Base-by-base conservation (phyloP, 2,329 filamentous ascomycete species). In the Rugonectria rugulosa region DNA sequence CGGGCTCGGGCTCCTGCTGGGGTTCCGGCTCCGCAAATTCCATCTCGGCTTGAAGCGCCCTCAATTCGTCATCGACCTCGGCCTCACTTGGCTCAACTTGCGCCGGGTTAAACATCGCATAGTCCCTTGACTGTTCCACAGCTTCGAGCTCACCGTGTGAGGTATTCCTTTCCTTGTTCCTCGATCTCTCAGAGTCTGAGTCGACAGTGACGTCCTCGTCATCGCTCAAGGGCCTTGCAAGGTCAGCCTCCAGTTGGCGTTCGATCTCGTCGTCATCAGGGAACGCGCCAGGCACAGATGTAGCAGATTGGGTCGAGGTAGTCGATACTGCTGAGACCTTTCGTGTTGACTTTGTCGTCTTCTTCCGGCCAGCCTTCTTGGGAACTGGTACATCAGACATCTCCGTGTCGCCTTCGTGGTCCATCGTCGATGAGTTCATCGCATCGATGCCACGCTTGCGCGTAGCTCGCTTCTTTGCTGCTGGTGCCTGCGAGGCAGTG, bases 261-360 rank as follows among this genome's bases (percentile, higher is more conserved):
- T 91, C 86, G 31, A 90, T 81, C 59, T 89, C 87, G 2, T 86
- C 83, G 57, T 90, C 86, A 50, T 85, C 79, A 0, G 82, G 81
- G 10, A 83, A 72, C 5, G 72, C 72, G 14, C 73, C 73, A n/a
- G 77, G 67, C 5, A 75, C 70, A 4, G 66, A 69, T 29, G 69
- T 68, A 5, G 76, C 54, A 2, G 83, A 81, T 24, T 76, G 73
- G 27, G 79, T 80, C 2, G 83, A 82, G 19, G 77, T 73, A 14
- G 81, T 81, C 2, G 84, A 82, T 27, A 77, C 70, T 20, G 80
- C 78, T 2, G 85, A 87, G 2, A 69, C 62, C 21, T 71, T 70
- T 44, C 66, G 67, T 10, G 63, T 60, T 7, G 66, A 62, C 47
- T 76, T 76, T 14, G 76, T 64, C 9, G 73, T 73, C 67, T 80